Percentiles rank a stretch among this genome's conserved stretches.
Evolutionary conservation across 306 rosid species (phyloP).

Genomic region (Herpetospermum pedunculosum): DNA sequence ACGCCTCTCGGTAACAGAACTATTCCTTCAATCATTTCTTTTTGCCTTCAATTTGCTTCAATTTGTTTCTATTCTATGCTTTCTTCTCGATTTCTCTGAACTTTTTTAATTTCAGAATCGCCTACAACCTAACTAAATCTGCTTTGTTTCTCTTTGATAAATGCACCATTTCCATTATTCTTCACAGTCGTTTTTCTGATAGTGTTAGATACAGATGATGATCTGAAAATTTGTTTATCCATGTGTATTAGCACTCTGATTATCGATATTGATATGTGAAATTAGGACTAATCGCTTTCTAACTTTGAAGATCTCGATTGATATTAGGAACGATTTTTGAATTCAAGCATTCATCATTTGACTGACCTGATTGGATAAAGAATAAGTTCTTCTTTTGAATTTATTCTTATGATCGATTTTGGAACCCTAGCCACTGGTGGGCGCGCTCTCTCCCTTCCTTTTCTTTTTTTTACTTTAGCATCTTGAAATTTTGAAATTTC

Average conservation of each 20-base stretch:
- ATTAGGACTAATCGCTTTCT: not conserved
- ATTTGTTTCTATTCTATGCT: not conserved
- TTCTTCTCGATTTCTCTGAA: not conserved
- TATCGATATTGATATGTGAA: not conserved
- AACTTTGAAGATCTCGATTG: not conserved
- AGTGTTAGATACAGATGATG: too few relatives aligned
- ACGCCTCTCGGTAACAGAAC: not conserved
- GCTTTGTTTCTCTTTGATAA: not conserved
- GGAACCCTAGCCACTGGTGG: too few relatives aligned
- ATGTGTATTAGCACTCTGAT: not conserved
- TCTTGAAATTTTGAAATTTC: too few relatives aligned
- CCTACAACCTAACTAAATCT: too few relatives aligned
- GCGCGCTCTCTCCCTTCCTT: too few relatives aligned
- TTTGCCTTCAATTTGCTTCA: not conserved
- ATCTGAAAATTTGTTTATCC: too few relatives aligned
- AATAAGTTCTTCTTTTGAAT: not conserved
- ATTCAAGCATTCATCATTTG: not conserved
- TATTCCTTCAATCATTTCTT: not conserved
- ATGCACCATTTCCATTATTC: not conserved
- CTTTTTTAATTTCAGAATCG: too few relatives aligned
- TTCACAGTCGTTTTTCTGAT: too few relatives aligned
- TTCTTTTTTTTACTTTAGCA: not conserved
- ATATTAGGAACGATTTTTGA: not conserved
- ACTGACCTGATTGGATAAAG: not conserved
- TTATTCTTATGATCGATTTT: too few relatives aligned